Percentiles rank a stretch among this genome's conserved stretches.
These are phyloP conservation scores for Metschnikowia aberdeeniae DNA, from an alignment of 805 yeast genomes.

Conservation along the genomic window DNA sequence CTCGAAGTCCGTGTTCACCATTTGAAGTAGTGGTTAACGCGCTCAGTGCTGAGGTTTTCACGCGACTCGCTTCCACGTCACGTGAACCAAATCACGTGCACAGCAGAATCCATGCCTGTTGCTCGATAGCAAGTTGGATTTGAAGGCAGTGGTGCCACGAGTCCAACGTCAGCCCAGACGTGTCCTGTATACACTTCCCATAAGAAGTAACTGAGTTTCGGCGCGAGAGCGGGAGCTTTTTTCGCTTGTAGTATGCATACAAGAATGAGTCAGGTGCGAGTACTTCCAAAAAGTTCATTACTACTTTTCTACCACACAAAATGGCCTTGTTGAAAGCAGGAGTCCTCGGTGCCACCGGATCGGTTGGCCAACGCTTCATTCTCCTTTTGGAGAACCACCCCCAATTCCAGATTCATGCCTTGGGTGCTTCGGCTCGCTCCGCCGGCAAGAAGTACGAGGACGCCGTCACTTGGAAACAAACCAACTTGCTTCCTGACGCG, in stretches of 20 bases:
- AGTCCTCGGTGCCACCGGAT: constrained; percentile 96
- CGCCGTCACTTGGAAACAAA: constrained; percentile 94
- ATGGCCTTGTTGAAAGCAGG: constrained; percentile 57
- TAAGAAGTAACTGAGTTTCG: not conserved
- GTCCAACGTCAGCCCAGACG: no score
- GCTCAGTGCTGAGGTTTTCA: no score
- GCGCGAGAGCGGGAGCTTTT: not conserved
- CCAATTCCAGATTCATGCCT: constrained; percentile 73
- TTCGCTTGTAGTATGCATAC: constrained; percentile 1
- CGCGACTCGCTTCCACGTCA: no score
- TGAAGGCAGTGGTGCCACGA: no score
- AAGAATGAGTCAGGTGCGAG: constrained; percentile 4
- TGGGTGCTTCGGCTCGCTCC: constrained; percentile 92
- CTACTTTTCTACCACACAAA: not conserved
- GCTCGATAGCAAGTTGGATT: no score
- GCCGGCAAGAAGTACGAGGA: constrained; percentile 85
- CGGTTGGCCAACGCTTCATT: constrained; percentile 95
- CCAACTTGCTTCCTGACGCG: constrained; percentile 67
- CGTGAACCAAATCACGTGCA: no score
- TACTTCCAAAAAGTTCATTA: not conserved
- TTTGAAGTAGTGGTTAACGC: constrained; percentile 9
- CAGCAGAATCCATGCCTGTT: no score
- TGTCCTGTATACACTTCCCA: no score
- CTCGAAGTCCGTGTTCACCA: constrained; percentile 75
- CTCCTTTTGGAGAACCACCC: constrained; percentile 83